Conservation (phyloP, 805 yeast species). For the Kodamaea kaohsiungensis region DNA sequence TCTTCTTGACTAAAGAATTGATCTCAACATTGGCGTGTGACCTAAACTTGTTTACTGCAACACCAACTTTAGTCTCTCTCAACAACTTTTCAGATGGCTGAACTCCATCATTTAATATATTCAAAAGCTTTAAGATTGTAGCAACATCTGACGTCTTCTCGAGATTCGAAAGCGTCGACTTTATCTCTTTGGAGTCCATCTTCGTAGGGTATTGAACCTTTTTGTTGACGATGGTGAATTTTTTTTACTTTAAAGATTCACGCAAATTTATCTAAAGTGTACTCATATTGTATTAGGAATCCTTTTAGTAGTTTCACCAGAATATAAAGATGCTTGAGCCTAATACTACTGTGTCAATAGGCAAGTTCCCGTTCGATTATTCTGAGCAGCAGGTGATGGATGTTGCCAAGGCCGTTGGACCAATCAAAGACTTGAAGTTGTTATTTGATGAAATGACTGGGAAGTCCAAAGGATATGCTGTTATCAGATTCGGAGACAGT, state of each 20-base stretch:
- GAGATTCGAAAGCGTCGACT: conserved; percentile 64
- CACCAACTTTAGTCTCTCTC: conserved; percentile 96
- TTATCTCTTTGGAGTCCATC: conserved; percentile 77
- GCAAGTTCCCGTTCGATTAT: conserved; percentile 89
- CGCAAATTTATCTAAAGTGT: not conserved
- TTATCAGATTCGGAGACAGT: conserved; percentile 76
- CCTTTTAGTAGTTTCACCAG: not conserved
- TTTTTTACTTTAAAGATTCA: not conserved
- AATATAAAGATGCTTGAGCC: conserved; percentile 9
- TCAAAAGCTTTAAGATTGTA: conserved; percentile 65
- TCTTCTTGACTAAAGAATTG: conserved; percentile 69
- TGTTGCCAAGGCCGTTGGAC: conserved; percentile 85
- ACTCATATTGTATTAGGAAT: not conserved
- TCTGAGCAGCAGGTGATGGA: conserved; percentile 92
- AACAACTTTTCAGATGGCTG: conserved; percentile 82
- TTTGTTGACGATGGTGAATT: not conserved
- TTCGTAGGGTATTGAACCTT: conserved; percentile 3
- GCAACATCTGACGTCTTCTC: conserved; percentile 70
- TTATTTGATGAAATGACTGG: conserved; percentile 89
- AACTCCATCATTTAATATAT: conserved; percentile 66
- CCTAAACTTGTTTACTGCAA: conserved; percentile 88
- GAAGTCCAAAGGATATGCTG: conserved; percentile 86
- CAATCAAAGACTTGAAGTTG: conserved; percentile 72
- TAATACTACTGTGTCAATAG: conserved; percentile 57
- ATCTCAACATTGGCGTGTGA: conserved; percentile 67